These are phyloP conservation scores for Ocimum tenuiflorum DNA, from an alignment of 257 asterid genomes.

Conservation along the genomic window DNA sequence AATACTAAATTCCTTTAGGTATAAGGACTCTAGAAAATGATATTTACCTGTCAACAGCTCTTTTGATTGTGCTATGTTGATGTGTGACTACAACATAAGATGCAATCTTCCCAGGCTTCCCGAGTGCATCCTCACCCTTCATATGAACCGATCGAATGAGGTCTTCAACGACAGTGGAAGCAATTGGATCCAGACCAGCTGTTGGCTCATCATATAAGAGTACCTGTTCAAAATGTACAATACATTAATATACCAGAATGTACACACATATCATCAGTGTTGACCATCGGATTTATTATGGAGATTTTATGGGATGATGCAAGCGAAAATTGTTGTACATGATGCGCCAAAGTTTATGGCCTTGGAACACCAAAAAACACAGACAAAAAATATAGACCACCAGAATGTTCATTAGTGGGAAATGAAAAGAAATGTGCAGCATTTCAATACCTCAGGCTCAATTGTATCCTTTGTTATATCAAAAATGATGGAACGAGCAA, in stretches of 20 bases:
- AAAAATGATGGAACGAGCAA: constrained; percentile 92
- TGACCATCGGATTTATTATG: background rate
- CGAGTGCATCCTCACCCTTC: constrained; percentile 75
- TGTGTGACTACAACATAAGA: constrained; percentile 94
- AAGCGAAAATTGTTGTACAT: background rate
- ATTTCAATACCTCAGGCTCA: constrained; percentile 84
- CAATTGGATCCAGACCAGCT: constrained; percentile 99
- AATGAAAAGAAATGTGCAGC: constrained; percentile 2
- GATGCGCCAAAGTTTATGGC: background rate
- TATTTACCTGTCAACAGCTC: constrained; percentile 92
- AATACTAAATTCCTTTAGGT: constrained; percentile 2
- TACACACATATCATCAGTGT: background rate
- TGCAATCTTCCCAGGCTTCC: constrained; percentile 88
- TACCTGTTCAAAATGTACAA: constrained; percentile 48
- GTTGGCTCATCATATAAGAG: constrained; percentile 96
- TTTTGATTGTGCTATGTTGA: constrained; percentile 92
- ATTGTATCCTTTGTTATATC: constrained; percentile 71
- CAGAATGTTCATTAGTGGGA: background rate
- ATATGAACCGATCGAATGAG: constrained; percentile 93
- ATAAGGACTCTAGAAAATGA: constrained; percentile 4
- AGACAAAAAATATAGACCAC: background rate
- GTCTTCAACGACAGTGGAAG: constrained; percentile 97
- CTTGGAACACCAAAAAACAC: background rate
- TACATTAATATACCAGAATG: constrained; percentile 5
- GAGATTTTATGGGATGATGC: background rate